Conservation (phyloP, 2,329 filamentous ascomycete genomes). For the Beauveria sp. region DNA sequence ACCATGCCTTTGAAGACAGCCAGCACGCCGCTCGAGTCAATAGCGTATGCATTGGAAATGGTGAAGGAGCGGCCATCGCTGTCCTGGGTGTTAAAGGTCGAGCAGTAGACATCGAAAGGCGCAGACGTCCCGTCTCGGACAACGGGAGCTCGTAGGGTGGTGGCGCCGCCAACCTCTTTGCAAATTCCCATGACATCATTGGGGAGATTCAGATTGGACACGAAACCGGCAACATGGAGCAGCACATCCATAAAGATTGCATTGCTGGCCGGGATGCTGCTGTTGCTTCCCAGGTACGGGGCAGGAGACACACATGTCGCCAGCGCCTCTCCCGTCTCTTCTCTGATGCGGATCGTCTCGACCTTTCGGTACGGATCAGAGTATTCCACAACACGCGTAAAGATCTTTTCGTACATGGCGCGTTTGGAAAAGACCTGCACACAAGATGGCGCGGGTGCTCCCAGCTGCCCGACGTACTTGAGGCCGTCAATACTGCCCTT, state of each 20-base stretch:
- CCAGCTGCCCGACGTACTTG: not conserved
- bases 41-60: constrained; percentile 21
- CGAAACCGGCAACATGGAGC: constrained; percentile 24
- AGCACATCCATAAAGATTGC: constrained; percentile 23
- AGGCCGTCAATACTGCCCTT: not conserved
- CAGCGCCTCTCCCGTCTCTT: not conserved
- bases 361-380: not conserved
- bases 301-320: constrained; percentile 1
- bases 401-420: not conserved
- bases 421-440: not conserved
- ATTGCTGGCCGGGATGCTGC: constrained; percentile 10
- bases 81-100: constrained; percentile 14
- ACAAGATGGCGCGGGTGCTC: not conserved
- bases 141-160: constrained; percentile 17
- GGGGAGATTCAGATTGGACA: constrained; percentile 21
- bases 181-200: constrained; percentile 23
- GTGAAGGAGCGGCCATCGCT: constrained; percentile 18
- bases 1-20: constrained; percentile 20
- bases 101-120: constrained; percentile 20
- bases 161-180: constrained; percentile 1
- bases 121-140: constrained; percentile 16
- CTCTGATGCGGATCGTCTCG: not conserved
- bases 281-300: constrained; percentile 13
- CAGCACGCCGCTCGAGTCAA: constrained; percentile 16
- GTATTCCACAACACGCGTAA: not conserved